Base-by-base conservation (phyloP, 1,284 basidiomycete species). In the Sporisorium iseilematis-ciliati region DNA sequence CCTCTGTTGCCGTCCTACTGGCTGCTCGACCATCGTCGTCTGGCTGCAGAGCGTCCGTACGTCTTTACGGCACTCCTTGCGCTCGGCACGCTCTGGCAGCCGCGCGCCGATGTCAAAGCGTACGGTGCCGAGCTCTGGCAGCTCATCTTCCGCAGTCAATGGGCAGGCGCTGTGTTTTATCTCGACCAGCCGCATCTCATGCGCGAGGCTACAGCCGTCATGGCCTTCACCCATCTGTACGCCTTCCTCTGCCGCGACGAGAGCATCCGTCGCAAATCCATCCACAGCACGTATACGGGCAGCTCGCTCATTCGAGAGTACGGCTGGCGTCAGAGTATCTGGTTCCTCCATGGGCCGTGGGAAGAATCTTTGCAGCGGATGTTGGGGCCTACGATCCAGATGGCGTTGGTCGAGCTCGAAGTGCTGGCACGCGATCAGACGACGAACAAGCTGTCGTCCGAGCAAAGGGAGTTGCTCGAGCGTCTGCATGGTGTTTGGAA, bases 71-170 rank as follows among this genome's bases (percentile, higher is more conserved):
- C 64, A 40, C 64, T 75, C 2, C 60, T 71, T 8, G 63, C 64
- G 7, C 54, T 75, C 12, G 72, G 72, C 1, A 70, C 72, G 49
- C 57, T 75, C 11, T 75, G 72, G 72, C 72, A 75, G 45, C 66
- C 66, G 3, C 51, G 61, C 7, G 72, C 60, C 40, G 67, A 75
- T 18, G 67, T 75, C 55, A 75, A 67, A 45, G 67, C 66, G 3
- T 75, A 75, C 31, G 72, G 72, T 16, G 59, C 64, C 42, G 67
- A 75, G 46, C 67, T 75, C 8, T 75, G 72, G 72, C 72, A 75
- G 21, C 61, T 75, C 60, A 64, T 71, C 64, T 75, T 75, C 25
- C 62, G 72, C 26, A 75, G 67, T 31, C 70, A 70, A 40, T 75
- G 72, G 72, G 72, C 72, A 2, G 67, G 67, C 3, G 63, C 72